Evolutionary conservation across 2,329 filamentous ascomycete genomes (phyloP), one percentile per base, ranked within the genome.

Genomic region (Stromatinia cepivora): DNA sequence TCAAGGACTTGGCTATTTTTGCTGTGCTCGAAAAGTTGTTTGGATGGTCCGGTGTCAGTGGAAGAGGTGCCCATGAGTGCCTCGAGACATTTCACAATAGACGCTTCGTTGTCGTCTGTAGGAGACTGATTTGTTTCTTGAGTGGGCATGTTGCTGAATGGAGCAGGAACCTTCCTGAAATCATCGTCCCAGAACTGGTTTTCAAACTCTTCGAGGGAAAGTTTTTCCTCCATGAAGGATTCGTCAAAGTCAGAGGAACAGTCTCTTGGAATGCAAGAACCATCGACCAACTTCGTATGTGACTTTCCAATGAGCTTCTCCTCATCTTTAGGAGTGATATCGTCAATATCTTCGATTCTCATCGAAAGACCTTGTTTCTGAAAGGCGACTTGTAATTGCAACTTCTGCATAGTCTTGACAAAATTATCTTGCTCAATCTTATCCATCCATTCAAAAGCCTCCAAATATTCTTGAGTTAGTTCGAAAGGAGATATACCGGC

Each of bases 391-490:
- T 69, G 66, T 28, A 69, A 20, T 25, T 69, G 66, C 25, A 69
- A 48, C 22, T 50, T 66, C 36, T 69, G 59, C 25, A 65, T 28
- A 45, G 45, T 69, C 36, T 70, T 67, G 22, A 70, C 39, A 25
- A 72, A 72, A 34, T 61, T 48, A 22, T 67, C 58, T 65, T 71
- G 71, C 56, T 72, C 70, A 53, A 61, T 45, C 31, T 70, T 61
- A 53, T 69, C 63, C 71, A 72, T 72, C 56, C 69, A 71, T 46
- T 72, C 71, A 66, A 71, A 71, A 8, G 54, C 58, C 17, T 71
- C 63, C 10, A 72, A 36, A 25, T 69, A 67, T 54, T 56, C 45
- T 46, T 67, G 50, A 6, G 53, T 67, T 45, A 72, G 25, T 36
- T 71, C 69, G 13, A 67, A 66, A 34, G 70, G 71, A 45, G 71